phyloP scores from a whole-genome alignment of 768 basidiomycete species.

The Daedaleopsis sinensis region DNA sequence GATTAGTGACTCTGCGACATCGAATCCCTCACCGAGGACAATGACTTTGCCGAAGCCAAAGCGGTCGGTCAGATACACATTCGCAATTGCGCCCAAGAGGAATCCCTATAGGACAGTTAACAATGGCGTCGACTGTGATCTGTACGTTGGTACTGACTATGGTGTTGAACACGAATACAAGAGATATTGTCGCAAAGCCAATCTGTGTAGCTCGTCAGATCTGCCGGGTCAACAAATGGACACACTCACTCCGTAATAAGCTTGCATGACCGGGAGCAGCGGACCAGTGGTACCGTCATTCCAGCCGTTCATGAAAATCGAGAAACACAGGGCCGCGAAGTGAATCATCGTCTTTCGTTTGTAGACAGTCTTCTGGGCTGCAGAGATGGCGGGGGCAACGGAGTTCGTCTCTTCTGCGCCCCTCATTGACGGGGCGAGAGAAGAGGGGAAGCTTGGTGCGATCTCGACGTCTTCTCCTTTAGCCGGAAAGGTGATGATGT shows the following conservation, averaged over 20 bases:
- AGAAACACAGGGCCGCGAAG: constrained; percentile 57
- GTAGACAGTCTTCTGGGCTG: constrained; percentile 20
- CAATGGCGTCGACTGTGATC: not conserved
- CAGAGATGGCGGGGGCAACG: constrained; percentile 21
- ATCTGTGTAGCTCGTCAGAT: constrained; percentile 34
- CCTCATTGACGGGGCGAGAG: constrained; percentile 22
- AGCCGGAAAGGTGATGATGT: not conserved
- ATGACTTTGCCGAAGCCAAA: constrained; percentile 54
- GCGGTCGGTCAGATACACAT: constrained; percentile 48
- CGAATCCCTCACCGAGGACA: constrained; percentile 1
- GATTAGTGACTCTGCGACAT: not conserved
- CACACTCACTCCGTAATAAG: constrained; percentile 45
- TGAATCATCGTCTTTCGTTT: constrained; percentile 40
- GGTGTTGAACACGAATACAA: constrained; percentile 58
- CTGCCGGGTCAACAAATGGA: too few species aligned
- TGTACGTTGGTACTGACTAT: constrained; percentile 34
- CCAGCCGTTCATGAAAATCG: constrained; percentile 72
- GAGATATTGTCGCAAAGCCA: constrained; percentile 55
- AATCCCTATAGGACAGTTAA: constrained; percentile 41
- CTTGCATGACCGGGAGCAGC: constrained; percentile 71
- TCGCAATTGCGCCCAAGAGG: constrained; percentile 49
- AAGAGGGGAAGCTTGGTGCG: constrained; percentile 21
- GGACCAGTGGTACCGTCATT: constrained; percentile 79
- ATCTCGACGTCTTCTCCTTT: constrained; percentile 20
- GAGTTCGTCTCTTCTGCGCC: constrained; percentile 14